Evolutionary conservation across 306 rosid genomes (phyloP), one percentile per base, ranked within the genome.

Genomic region (Gastrolobium villosum): DNA sequence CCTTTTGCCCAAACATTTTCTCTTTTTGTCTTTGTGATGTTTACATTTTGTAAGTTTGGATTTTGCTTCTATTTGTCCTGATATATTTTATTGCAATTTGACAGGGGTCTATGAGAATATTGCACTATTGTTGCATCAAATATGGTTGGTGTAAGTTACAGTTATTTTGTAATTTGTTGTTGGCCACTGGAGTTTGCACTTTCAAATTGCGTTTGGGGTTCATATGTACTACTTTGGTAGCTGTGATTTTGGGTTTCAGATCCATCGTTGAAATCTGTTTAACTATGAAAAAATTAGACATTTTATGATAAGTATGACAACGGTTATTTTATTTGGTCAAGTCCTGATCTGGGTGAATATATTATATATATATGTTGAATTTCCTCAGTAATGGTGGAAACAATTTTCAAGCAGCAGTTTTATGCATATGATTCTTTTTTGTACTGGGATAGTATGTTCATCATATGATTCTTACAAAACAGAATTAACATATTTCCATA

Each of bases 31-130:
- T 50, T 68, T 68, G 7, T 44, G 54, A 60, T 76, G 64, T 70
- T 75, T 14, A 39, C 13, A 31, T 61, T 71, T 69, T n/a, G 2
- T 31, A 37, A 36, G 4, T 13, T 63, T 39, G 5, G 59, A 40
- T 46, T 56, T 39, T 54, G 20, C 67, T 68, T 67, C 74, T 52
- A 44, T 52, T 54, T 77, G 53, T 37, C 10, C 65, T 81, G 52
- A 78, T 69, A 60, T 66, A 44, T 54, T 64, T 59, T 43, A 34
- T 65, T 79, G 68, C 37, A 64, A 68, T 70, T 15, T 78, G 43
- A 60, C 86, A 85, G 86, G 88, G 86, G 88, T 74, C 56, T 74
- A 6, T 85, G 86, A 85, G 72, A 64, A 60, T 32, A 20, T 50
- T 69, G 65, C 65, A 55, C 30, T 60, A 41, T 49, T 61, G 50